phyloP scores from a whole-genome alignment of 2,329 filamentous ascomycete species.

The Xylaria digitata region DNA sequence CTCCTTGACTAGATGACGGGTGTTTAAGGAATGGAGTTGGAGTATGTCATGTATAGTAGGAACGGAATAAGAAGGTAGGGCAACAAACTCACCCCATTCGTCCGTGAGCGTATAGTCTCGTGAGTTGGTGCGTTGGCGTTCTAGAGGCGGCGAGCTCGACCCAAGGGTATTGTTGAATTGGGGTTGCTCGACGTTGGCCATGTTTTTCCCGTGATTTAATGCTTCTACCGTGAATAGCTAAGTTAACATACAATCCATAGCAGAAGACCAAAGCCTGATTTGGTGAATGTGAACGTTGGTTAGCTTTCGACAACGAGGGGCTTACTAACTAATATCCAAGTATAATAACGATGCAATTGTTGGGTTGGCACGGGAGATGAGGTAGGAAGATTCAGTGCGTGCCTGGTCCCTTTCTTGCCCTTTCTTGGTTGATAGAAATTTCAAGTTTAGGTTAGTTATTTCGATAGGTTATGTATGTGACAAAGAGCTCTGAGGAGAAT shows the following conservation, averaged over 20 bases:
- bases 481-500: neutral
- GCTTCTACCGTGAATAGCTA: slow-evolving; percentile 1
- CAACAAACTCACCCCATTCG: slow-evolving; percentile 60
- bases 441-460: slow-evolving; percentile 4
- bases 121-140: slow-evolving; percentile 51
- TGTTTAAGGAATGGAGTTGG: slow-evolving; percentile 11
- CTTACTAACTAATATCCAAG: slow-evolving; percentile 3
- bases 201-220: slow-evolving; percentile 33
- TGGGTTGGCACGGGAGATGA: neutral
- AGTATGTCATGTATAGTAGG: slow-evolving; percentile 9
- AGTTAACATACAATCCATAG: slow-evolving; percentile 15
- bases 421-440: neutral
- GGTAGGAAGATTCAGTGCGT: neutral
- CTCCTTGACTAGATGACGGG: slow-evolving; percentile 9
- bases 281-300: neutral
- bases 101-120: slow-evolving; percentile 52
- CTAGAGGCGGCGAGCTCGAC: slow-evolving; percentile 50
- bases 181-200: slow-evolving; percentile 44
- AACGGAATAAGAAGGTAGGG: slow-evolving; percentile 5
- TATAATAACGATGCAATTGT: neutral
- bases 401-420: slow-evolving; percentile 4
- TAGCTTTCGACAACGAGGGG: neutral
- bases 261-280: neutral
- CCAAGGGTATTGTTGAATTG: slow-evolving; percentile 50
- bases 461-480: slow-evolving; percentile 4